Evolutionary conservation across 768 basidiomycete species (phyloP), one percentile per base, ranked within the genome.

Genomic region (Flagelloscypha sp.): DNA sequence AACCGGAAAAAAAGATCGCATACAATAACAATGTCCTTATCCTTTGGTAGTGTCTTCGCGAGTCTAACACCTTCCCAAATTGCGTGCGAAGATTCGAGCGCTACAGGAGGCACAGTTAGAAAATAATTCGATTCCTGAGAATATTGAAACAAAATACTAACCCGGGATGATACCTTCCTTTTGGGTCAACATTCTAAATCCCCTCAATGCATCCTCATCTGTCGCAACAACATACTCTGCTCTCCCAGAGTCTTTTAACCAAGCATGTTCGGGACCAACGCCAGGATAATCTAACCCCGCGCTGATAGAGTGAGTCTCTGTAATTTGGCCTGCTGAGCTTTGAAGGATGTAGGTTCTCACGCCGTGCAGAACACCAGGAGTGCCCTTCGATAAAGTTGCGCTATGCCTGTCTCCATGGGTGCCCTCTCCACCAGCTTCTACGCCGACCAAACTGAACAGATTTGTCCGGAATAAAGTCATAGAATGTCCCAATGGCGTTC

Each of bases 401-500:
- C 90, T 95, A 57, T 98, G 94, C 12, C 69, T 68, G 41, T 80
- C 76, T 8, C 90, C 88, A 45, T 93, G 76, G 40, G 82, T 66
- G 40, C 92, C 95, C 68, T 98, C 90, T 35, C 95, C 95, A 40
- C 92, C 95, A 27, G 95, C 95, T 55, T 99, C 95, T 7, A 99
- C 94, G 42, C 95, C 95, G 21, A 98, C 62, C 21, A 99, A 63
- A 24, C 83, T 72, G 16, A n/a, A 98, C 93, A 29, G 56, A 66
- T 58, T 86, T 81, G 54, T 98, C 89, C 6, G 68, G 65, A 55
- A 98, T 93, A 61, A 98, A 99, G 48, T 97, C 87, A 57, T 87
- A 88, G 74, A 99, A 99, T 8, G 93, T 82, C 19, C 93, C 95
- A 45, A 99, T 99, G 11, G 95, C 90, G 55, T 99, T 98, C 55